phyloP scores from a whole-genome alignment of 1,284 basidiomycete species.

The Sutorius eximius region DNA sequence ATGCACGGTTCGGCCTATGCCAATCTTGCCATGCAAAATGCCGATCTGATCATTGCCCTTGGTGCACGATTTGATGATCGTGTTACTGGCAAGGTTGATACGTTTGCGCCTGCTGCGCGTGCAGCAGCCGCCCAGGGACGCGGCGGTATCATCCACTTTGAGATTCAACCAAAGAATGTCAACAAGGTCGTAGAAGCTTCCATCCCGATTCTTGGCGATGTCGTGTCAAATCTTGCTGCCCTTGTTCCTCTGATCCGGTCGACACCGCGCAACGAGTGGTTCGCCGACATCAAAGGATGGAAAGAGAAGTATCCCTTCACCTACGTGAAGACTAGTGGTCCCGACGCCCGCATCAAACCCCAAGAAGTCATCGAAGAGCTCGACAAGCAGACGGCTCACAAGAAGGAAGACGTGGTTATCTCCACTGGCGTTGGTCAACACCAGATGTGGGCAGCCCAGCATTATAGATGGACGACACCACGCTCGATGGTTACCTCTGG shows the following conservation, averaged over 20 bases:
- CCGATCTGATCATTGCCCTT: slow-evolving; percentile 96
- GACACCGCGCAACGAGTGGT: slow-evolving; percentile 77
- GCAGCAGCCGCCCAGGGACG: slow-evolving; percentile 84
- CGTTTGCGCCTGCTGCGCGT: slow-evolving; percentile 88
- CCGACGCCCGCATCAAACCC: slow-evolving; percentile 83
- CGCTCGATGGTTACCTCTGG: slow-evolving; percentile 94
- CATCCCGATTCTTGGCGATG: slow-evolving; percentile 93
- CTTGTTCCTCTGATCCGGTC: slow-evolving; percentile 79
- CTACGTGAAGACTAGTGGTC: slow-evolving; percentile 62
- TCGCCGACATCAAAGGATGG: slow-evolving; percentile 80
- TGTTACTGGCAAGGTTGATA: slow-evolving; percentile 89
- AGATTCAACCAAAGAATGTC: slow-evolving; percentile 98
- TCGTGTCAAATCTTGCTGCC: slow-evolving; percentile 77
- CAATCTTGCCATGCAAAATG: slow-evolving; percentile 96
- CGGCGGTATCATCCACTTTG: slow-evolving; percentile 98
- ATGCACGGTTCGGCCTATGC: slow-evolving; percentile 99
- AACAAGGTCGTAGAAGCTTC: slow-evolving; percentile 98
- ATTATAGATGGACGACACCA: slow-evolving; percentile 89
- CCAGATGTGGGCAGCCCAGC: slow-evolving; percentile 99
- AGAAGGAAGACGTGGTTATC: slow-evolving; percentile 88
- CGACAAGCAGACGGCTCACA: slow-evolving; percentile 68
- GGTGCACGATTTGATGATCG: slow-evolving; percentile 98
- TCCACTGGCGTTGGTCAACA: slow-evolving; percentile 98
- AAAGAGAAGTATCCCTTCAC: slow-evolving; percentile 92
- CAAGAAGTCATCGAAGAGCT: slow-evolving; percentile 96